Conservation (phyloP, 2,329 filamentous ascomycete species). For the Aureobasidium sp. region DNA sequence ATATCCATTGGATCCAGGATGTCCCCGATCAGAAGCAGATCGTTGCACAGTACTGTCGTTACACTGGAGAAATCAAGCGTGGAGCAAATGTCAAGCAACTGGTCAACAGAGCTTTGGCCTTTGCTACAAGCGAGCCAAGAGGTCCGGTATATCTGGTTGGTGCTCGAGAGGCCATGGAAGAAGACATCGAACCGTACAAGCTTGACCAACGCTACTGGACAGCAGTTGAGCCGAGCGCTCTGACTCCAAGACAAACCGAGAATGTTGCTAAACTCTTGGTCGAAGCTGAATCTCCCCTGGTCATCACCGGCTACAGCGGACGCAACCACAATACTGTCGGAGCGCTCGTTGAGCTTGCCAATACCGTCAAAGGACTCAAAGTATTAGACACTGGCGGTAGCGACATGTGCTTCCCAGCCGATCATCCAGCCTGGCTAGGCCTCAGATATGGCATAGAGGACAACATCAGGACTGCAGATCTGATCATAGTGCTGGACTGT, state of each 20-base stretch:
- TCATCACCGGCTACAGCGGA: conserved; percentile 66
- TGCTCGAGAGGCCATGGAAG: conserved; percentile 76
- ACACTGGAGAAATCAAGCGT: conserved; percentile 73
- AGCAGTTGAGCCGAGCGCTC: conserved; percentile 59
- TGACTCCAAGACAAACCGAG: conserved; percentile 48
- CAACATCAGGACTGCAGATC: conserved; percentile 66
- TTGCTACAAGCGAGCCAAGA: conserved; percentile 67
- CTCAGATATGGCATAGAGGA: conserved; percentile 68
- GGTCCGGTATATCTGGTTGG: conserved; percentile 76
- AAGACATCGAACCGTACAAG: conserved; percentile 67
- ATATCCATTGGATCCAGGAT: conserved; percentile 82
- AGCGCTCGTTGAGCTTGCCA: conserved; percentile 59
- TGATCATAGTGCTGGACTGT: conserved; percentile 79
- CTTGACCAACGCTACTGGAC: conserved; percentile 65
- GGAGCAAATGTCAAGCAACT: conserved; percentile 84
- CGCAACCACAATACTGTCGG: conserved; percentile 57
- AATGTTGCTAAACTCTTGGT: conserved; percentile 58
- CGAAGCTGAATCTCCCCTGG: conserved; percentile 56
- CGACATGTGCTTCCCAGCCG: conserved; percentile 73
- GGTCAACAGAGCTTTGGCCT: conserved; percentile 76
- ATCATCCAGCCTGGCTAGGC: conserved; percentile 55
- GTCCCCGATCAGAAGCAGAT: conserved; percentile 77
- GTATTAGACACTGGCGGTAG: conserved; percentile 71
- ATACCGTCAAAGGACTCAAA: conserved; percentile 59
- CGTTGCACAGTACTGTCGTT: conserved; percentile 77